A percentile compares a stretch with the other conserved stretches of the same genome.
Evolutionary conservation across 2,329 filamentous ascomycete species (phyloP).

Genomic region (Proliferodiscus dingleyae): DNA sequence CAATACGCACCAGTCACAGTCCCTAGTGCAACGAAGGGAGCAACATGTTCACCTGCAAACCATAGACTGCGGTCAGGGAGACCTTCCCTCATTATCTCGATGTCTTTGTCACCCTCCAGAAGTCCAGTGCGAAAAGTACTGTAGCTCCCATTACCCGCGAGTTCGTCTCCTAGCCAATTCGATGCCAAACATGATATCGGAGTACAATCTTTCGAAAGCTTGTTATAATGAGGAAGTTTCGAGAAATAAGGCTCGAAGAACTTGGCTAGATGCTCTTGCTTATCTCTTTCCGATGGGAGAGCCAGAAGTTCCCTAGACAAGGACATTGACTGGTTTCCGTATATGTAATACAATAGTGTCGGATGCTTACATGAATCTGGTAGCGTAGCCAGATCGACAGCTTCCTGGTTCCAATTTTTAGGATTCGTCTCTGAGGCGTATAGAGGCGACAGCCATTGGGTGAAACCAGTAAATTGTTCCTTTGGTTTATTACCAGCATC

Average conservation of each 20-base stretch:
- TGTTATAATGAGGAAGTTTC: constrained; percentile 52
- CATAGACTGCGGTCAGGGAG: constrained; percentile 41
- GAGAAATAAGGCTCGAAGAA: constrained; percentile 64
- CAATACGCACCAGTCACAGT: constrained; percentile 89
- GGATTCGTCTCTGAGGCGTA: constrained; percentile 49
- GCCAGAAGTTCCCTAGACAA: constrained; percentile 25
- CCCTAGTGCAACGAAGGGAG: constrained; percentile 82
- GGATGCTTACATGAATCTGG: constrained; percentile 46
- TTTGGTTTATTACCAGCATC: constrained; percentile 6
- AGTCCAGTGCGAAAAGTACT: constrained; percentile 63
- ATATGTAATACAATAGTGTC: constrained; percentile 63
- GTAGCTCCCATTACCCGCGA: constrained; percentile 64
- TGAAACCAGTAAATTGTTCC: constrained; percentile 42
- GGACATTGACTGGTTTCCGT: constrained; percentile 38
- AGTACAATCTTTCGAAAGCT: constrained; percentile 40
- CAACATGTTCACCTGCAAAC: constrained; percentile 74
- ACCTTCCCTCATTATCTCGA: constrained; percentile 46
- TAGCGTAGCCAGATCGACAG: constrained; percentile 56
- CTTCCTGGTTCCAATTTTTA: constrained; percentile 54
- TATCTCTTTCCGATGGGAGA: constrained; percentile 13
- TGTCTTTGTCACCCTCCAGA: constrained; percentile 52
- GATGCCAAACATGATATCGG: constrained; percentile 55
- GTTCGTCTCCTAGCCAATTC: constrained; percentile 60
- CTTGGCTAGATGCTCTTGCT: constrained; percentile 28
- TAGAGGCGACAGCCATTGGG: constrained; percentile 53